phyloP scores from a whole-genome alignment of 2,329 filamentous ascomycete species.

The Moelleriella libera region DNA sequence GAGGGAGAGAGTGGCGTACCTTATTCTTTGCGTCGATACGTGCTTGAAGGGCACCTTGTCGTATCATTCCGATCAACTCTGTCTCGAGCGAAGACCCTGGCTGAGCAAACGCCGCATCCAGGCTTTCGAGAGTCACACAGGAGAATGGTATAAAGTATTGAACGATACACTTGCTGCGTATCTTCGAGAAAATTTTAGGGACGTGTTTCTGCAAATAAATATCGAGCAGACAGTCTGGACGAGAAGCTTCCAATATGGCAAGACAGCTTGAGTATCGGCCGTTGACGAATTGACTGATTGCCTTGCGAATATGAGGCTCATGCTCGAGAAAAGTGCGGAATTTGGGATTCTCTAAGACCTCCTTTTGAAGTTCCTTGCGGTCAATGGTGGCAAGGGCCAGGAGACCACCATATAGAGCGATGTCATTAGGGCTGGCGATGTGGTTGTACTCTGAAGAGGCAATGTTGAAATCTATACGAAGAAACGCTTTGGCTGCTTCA shows the following conservation, averaged over 20 bases:
- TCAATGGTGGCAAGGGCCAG: conserved; percentile 85
- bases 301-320: conserved; percentile 86
- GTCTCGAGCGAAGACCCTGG: conserved; percentile 49
- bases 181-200: conserved; percentile 51
- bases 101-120: conserved; percentile 62
- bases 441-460: conserved; percentile 47
- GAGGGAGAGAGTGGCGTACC: conserved; percentile 20
- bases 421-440: conserved; percentile 69
- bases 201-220: conserved; percentile 70
- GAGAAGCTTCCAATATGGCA: conserved; percentile 66
- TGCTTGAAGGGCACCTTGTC: conserved; percentile 55
- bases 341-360: conserved; percentile 63
- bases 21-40: conserved; percentile 74
- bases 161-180: conserved; percentile 83
- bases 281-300: conserved; percentile 77
- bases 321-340: conserved; percentile 86
- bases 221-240: conserved; percentile 79
- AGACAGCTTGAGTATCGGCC: conserved; percentile 82
- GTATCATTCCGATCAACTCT: conserved; percentile 71
- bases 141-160: conserved; percentile 90
- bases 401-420: conserved; percentile 84
- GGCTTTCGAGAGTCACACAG: conserved; percentile 64
- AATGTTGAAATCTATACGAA: conserved; percentile 41
- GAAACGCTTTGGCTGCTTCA: conserved; percentile 60
- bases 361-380: conserved; percentile 56